phyloP scores from a whole-genome alignment of 2,329 filamentous ascomycete genomes.

The Emergomyces pasteurianus region DNA sequence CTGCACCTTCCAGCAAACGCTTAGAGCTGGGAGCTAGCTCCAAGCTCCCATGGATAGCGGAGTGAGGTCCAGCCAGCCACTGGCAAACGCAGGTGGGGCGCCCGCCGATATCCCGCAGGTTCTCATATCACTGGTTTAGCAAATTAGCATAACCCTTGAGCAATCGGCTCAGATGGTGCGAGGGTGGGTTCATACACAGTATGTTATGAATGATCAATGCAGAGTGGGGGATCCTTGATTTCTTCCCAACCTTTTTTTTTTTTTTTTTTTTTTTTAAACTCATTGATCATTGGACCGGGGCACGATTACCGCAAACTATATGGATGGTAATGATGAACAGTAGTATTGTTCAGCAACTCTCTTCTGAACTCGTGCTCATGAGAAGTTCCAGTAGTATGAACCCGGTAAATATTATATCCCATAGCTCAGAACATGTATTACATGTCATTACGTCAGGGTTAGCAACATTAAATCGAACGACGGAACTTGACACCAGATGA shows the following conservation, averaged over 20 bases:
- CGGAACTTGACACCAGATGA: background rate
- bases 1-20: background rate
- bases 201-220: too few relatives aligned
- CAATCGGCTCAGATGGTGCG: background rate
- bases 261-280: too few relatives aligned
- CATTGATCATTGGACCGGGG: background rate
- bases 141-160: background rate
- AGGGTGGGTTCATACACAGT: background rate
- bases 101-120: background rate
- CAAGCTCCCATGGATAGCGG: background rate
- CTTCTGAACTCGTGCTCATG: too few relatives aligned
- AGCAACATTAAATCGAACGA: background rate
- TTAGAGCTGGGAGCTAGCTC: background rate
- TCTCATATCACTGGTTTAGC: background rate
- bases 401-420: background rate
- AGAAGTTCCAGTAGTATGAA: background rate
- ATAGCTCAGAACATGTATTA: background rate
- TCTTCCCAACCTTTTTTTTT: background rate
- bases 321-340: background rate
- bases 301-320: background rate
- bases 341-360: background rate
- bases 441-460: background rate
- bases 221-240: background rate
- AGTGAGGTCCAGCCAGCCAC: background rate
- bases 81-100: background rate